Conservation (phyloP, 108 stramenopile species). For the Parmales sp. region DNA sequence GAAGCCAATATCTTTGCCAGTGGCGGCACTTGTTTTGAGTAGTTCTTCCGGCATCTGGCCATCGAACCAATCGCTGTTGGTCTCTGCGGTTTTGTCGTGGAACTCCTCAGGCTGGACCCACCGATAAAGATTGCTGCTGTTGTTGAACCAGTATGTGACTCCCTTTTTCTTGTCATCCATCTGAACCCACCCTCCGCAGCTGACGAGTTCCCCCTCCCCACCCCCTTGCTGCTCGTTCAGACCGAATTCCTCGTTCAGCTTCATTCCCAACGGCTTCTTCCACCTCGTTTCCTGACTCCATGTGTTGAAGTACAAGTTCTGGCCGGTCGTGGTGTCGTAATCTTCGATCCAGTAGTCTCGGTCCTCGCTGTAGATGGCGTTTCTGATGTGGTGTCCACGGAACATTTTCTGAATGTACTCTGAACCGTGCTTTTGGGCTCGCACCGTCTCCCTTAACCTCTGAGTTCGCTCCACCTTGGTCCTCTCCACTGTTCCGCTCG, state of each 20-base stretch:
- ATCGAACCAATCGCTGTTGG: constrained; percentile 8
- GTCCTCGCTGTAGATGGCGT: constrained; percentile 15
- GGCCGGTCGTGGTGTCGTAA: constrained; percentile 17
- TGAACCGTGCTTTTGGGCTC: constrained; percentile 2
- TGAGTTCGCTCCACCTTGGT: neutral
- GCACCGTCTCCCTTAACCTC: constrained; percentile 13
- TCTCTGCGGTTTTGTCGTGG: neutral
- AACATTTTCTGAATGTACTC: constrained; percentile 7
- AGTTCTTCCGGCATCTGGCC: neutral
- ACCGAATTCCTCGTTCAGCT: constrained; percentile 11
- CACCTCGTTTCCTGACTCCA: constrained; percentile 28
- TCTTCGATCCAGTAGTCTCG: constrained; percentile 27
- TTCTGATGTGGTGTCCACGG: constrained; percentile 24
- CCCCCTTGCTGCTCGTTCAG: neutral
- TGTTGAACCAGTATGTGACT: constrained; percentile 33
- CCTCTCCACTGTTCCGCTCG: constrained; percentile 11
- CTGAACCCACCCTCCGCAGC: neutral
- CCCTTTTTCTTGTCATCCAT: constrained; percentile 15
- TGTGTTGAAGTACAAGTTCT: constrained; percentile 32
- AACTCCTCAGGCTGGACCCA: constrained; percentile 27
- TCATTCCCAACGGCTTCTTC: constrained; percentile 21
- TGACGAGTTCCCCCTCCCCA: neutral
- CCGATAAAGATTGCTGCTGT: constrained; percentile 21
- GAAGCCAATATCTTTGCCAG: neutral
- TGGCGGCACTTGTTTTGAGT: neutral